phyloP scores from a whole-genome alignment of 352 stramenopile species.

The Pythium aphanidermatum region DNA sequence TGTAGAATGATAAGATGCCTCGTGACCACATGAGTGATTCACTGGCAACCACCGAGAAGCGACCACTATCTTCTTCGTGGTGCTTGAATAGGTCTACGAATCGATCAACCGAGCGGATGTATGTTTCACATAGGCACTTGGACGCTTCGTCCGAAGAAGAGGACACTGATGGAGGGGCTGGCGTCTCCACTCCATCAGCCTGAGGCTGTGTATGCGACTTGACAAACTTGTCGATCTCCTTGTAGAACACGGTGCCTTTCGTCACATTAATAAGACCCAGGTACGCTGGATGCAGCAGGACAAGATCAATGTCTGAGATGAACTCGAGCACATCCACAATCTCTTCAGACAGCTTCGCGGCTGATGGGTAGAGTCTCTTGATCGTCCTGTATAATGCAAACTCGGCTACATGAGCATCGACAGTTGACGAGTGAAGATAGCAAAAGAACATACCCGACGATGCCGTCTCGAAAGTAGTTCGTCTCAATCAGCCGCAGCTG shows the following conservation, averaged over 20 bases:
- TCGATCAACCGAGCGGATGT: slow-evolving; percentile 57
- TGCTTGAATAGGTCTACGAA: slow-evolving; percentile 67
- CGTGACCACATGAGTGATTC: slow-evolving; percentile 71
- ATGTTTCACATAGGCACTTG: slow-evolving; percentile 66
- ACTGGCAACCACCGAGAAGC: slow-evolving; percentile 64
- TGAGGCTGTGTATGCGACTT: slow-evolving; percentile 37
- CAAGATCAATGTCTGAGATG: slow-evolving; percentile 64
- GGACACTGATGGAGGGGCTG: not conserved
- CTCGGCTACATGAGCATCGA: no score
- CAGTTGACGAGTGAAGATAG: no score
- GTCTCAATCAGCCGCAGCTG: slow-evolving; percentile 65
- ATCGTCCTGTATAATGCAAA: slow-evolving; percentile 37
- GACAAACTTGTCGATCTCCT: slow-evolving; percentile 53
- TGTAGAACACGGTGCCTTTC: slow-evolving; percentile 41
- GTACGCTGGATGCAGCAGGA: slow-evolving; percentile 54
- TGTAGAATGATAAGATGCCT: slow-evolving; percentile 73
- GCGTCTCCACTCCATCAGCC: slow-evolving; percentile 10
- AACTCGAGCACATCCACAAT: slow-evolving; percentile 65
- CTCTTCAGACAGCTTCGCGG: slow-evolving; percentile 53
- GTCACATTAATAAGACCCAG: slow-evolving; percentile 49
- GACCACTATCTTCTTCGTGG: slow-evolving; percentile 29
- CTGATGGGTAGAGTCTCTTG: slow-evolving; percentile 57
- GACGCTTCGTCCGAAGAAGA: slow-evolving; percentile 18
- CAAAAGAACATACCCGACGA: slow-evolving; percentile 34
- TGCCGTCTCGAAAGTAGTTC: slow-evolving; percentile 52